Base-by-base conservation (phyloP, 805 yeast genomes). In the Ogataea philodendri region DNA sequence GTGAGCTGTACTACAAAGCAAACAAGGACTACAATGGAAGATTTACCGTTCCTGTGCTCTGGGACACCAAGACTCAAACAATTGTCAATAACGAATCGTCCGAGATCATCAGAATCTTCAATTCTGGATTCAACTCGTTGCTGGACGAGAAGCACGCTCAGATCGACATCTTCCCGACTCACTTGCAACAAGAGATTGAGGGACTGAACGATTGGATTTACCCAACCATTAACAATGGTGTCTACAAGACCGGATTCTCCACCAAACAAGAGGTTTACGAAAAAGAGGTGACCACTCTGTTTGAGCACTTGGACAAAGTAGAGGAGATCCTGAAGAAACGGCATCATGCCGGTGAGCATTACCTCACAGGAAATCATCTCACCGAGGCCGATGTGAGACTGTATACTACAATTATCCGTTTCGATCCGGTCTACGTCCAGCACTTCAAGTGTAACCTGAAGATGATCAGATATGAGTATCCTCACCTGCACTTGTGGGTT, bases 341-440 rank as follows among this genome's bases (percentile, higher is more conserved):
- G 37, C 70, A 70, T 39, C 50, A 46, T 5, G 48, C 49, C 7
- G 57, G 54, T 21, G 54, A 54, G 17, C 36, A 43, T 18, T 82
- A 62, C 55, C 60, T 88, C 33, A 53, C 78, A 7, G 90, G 89
- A 5, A 69, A 77, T 37, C 65, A 61, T 30, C 63, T 90, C 36
- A 89, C 97, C 2, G 96, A 90, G 64, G 95, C 95, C 5, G 98
- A 90, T 59, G 70, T 90, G 39, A 72, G 97, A 46, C 73, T 90
- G 32, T 90, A 66, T 65, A 78, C 96, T 15, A 90, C 97, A 2
- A 80, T 90, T 41, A 70, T 87, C 27, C 76, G 98, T 52, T 90
- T 90, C 54, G 97, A 90, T 59, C 84, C 94, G 1, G 95, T 88
- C 15, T 90, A 90, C 56, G 90, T 83, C 35, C 96, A 89, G 62